Evolutionary conservation across 2,329 filamentous ascomycete genomes (phyloP).

Genomic region (Amylocarpus encephaloides): DNA sequence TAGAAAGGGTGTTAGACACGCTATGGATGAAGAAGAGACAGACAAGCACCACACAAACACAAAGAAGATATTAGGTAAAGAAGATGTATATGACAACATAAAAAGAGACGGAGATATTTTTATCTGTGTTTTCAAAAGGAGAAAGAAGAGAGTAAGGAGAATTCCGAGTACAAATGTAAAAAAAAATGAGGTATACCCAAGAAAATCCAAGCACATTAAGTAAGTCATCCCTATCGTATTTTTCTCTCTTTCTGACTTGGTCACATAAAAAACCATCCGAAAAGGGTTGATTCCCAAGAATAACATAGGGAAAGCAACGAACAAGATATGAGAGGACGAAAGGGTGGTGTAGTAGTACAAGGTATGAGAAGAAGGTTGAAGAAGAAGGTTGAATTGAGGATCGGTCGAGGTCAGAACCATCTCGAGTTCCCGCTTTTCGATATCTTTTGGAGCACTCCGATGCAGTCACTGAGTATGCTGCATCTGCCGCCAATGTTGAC

Average conservation of each 20-base stretch:
- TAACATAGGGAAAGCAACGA: not conserved
- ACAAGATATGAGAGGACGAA: not conserved
- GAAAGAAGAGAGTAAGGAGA: not conserved
- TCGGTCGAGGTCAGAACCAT: slow-evolving; percentile 34
- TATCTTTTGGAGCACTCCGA: slow-evolving; percentile 46
- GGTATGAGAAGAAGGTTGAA: not conserved
- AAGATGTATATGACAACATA: too few species aligned
- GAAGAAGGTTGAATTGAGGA: not conserved
- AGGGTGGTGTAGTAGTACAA: not conserved
- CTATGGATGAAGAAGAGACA: too few species aligned
- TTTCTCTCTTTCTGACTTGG: not conserved
- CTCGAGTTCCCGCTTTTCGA: slow-evolving; percentile 39
- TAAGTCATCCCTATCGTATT: slow-evolving; percentile 1
- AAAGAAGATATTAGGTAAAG: too few species aligned
- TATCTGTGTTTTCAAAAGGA: too few species aligned
- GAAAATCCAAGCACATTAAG: slow-evolving; percentile 3
- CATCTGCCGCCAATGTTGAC: slow-evolving; percentile 38
- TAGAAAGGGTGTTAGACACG: too few species aligned
- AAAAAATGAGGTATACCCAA: not conserved
- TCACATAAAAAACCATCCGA: not conserved
- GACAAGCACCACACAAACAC: too few species aligned
- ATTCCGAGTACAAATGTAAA: not conserved
- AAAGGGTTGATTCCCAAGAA: not conserved
- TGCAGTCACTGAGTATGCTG: slow-evolving; percentile 47
- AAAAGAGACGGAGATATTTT: too few species aligned